Evolutionary conservation across 331 rosid genomes (phyloP).

Genomic region (Erythrophleum ivorense): DNA sequence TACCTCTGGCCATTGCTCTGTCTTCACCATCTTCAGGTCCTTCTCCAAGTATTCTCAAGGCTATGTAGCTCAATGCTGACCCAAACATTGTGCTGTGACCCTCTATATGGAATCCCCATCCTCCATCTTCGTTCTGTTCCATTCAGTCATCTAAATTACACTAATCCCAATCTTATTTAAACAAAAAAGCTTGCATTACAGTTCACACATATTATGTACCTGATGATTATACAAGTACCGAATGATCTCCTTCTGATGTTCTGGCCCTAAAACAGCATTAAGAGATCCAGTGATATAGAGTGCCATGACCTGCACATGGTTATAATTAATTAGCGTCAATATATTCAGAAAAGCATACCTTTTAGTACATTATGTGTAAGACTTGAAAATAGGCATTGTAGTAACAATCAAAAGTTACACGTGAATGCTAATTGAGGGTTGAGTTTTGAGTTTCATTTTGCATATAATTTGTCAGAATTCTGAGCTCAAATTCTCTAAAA

Average conservation of each 20-base stretch:
- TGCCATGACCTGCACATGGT: constrained; percentile 51
- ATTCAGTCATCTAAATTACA: background rate
- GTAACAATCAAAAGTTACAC: no score
- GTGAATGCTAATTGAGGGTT: no score
- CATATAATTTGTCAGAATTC: no score
- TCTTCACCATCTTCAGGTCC: constrained; percentile 51
- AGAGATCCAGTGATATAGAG: constrained; percentile 60
- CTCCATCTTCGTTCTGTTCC: constrained; percentile 71
- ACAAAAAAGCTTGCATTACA: background rate
- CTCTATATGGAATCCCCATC: constrained; percentile 73
- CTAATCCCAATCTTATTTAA: background rate
- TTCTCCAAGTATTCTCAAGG: constrained; percentile 66
- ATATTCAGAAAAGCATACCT: no score
- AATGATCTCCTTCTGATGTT: constrained; percentile 59
- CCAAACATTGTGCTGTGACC: constrained; percentile 76
- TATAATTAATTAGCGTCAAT: background rate
- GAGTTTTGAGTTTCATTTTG: no score
- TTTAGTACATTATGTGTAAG: no score
- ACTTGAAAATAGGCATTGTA: no score
- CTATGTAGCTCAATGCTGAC: constrained; percentile 57
- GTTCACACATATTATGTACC: constrained; percentile 31
- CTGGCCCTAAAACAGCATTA: constrained; percentile 50
- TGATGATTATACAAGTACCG: constrained; percentile 74
- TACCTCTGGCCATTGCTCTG: constrained; percentile 48
- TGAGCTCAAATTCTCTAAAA: no score